Conservation (phyloP, 768 basidiomycete genomes). For the Glaciozyma antarctica region DNA sequence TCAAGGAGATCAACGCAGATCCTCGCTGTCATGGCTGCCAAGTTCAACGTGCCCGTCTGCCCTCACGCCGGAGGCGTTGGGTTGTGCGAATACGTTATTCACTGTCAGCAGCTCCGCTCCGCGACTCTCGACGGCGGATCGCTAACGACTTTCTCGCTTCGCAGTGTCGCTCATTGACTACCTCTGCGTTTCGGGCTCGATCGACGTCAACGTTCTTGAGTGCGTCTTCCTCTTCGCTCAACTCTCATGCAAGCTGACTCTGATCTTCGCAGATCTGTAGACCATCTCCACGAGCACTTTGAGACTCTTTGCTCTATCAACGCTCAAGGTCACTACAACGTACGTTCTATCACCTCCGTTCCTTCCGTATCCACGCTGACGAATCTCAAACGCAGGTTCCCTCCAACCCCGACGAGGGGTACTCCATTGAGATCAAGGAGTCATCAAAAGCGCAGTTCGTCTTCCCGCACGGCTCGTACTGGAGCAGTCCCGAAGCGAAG, state of each 20-base stretch:
- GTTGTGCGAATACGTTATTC: conserved; percentile 83
- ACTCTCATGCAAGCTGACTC: background rate
- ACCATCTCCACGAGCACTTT: conserved; percentile 93
- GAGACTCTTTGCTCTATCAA: conserved; percentile 81
- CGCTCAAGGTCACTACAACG: conserved; percentile 71
- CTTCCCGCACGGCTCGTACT: conserved; percentile 78
- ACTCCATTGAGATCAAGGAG: conserved; percentile 79
- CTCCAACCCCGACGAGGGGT: conserved; percentile 15
- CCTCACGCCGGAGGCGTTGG: conserved; percentile 94
- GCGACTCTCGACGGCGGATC: background rate
- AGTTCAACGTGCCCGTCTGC: conserved; percentile 49
- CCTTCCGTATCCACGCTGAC: background rate
- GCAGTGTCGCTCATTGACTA: conserved; percentile 73
- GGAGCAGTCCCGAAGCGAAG: conserved; percentile 42
- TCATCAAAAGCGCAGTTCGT: conserved; percentile 70
- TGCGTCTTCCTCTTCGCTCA: conserved; percentile 30
- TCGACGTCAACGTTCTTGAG: conserved; percentile 86
- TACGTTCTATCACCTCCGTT: conserved; percentile 34
- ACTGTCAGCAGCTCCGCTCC: conserved; percentile 49
- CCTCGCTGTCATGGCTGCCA: conserved; percentile 83
- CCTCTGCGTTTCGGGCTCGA: conserved; percentile 77
- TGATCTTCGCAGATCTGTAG: conserved; percentile 42
- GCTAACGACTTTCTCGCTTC: conserved; percentile 16
- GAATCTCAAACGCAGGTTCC: conserved; percentile 10
- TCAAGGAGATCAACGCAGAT: conserved; percentile 90